Percentiles rank a stretch among this genome's conserved stretches.
phyloP scores from a whole-genome alignment of 2,329 filamentous ascomycete species.

The Calonectria henricotiae region DNA sequence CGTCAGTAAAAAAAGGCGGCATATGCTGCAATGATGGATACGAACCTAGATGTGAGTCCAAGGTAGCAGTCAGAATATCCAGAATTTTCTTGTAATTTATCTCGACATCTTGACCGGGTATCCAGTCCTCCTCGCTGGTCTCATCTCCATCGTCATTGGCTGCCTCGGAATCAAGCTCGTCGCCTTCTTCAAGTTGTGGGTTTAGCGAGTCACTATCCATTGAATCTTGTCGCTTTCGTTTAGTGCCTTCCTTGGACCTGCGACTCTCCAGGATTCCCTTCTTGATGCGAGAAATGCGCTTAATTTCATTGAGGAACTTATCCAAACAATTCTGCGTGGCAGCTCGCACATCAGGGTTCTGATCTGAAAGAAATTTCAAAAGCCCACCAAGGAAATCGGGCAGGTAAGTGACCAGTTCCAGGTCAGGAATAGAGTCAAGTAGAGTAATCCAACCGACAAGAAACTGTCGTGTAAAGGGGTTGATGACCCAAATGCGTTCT shows the following conservation, averaged over 20 bases:
- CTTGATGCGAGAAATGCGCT: conserved; percentile 92
- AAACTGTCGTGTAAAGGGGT: conserved; percentile 95
- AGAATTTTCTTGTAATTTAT: conserved; percentile 94
- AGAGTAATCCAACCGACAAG: conserved; percentile 96
- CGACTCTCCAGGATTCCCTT: conserved; percentile 92
- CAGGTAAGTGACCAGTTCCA: conserved; percentile 93
- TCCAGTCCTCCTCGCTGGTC: conserved; percentile 91
- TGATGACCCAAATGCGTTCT: conserved; percentile 94
- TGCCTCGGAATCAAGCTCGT: conserved; percentile 73
- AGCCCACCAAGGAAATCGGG: conserved; percentile 93
- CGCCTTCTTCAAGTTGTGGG: conserved; percentile 73
- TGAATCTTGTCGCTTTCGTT: conserved; percentile 79
- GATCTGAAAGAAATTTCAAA: conserved; percentile 92
- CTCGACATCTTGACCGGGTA: conserved; percentile 96
- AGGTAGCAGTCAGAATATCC: conserved; percentile 90
- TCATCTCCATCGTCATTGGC: conserved; percentile 73
- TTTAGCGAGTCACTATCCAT: conserved; percentile 77
- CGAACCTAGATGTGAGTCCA: conserved; percentile 85
- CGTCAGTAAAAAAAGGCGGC: conserved; percentile 37
- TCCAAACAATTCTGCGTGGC: conserved; percentile 92
- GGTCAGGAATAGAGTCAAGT: conserved; percentile 94
- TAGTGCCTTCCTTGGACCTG: conserved; percentile 78
- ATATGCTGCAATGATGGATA: conserved; percentile 18
- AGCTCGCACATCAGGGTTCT: conserved; percentile 94
- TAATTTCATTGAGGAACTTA: conserved; percentile 93